Evolutionary conservation across 768 basidiomycete species (phyloP).

Genomic region (Lepiota venenata): DNA sequence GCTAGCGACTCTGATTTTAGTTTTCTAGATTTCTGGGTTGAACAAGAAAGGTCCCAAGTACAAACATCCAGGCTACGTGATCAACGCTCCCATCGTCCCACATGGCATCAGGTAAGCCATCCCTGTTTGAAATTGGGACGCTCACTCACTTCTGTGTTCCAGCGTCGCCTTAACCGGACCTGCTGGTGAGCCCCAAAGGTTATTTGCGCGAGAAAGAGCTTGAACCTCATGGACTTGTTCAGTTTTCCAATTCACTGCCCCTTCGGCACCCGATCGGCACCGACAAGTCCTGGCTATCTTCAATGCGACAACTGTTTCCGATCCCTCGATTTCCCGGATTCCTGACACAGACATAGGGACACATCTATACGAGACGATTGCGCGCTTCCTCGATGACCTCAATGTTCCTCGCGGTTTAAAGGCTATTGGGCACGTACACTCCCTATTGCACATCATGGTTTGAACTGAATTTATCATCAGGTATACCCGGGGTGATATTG

Average conservation of each 20-base stretch:
- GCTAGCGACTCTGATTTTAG: background rate
- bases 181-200: constrained; percentile 46
- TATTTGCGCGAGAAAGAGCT: background rate
- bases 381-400: constrained; percentile 80
- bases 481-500: constrained; percentile 64
- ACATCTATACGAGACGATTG: constrained; percentile 82
- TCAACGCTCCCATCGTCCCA: constrained; percentile 88
- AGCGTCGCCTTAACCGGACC: constrained; percentile 89
- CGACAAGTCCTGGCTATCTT: constrained; percentile 88
- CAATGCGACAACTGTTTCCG: constrained; percentile 56
- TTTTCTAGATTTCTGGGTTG: constrained; percentile 75
- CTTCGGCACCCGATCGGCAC: constrained; percentile 89
- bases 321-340: constrained; percentile 68
- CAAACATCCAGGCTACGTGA: constrained; percentile 85
- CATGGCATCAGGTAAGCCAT: constrained; percentile 72
- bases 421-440: constrained; percentile 57
- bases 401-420: constrained; percentile 85
- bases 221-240: background rate
- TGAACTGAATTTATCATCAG: constrained; percentile 24
- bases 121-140: background rate
- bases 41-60: constrained; percentile 95
- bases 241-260: constrained; percentile 96
- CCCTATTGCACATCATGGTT: background rate
- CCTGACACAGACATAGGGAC: constrained; percentile 78
- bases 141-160: background rate